These are phyloP conservation scores for Butyriboletus appendiculatus DNA, from an alignment of 1,284 basidiomycete species.

Conservation along the genomic window DNA sequence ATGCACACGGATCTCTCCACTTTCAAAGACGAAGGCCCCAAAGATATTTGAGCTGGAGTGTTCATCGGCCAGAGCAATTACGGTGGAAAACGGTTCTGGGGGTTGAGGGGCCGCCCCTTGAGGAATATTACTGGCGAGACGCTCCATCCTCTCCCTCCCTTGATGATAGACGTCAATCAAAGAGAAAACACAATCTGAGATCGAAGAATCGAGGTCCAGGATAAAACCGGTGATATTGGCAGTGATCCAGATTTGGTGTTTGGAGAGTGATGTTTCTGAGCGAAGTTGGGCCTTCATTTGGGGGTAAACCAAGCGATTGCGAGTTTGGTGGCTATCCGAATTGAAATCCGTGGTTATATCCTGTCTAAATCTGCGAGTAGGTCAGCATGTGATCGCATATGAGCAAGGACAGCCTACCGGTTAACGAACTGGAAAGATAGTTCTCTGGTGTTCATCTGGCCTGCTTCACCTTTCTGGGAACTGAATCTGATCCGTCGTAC, in stretches of 20 bases:
- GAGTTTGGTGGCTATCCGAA: conserved; percentile 67
- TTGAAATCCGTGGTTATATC: conserved; percentile 68
- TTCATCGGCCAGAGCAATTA: conserved; percentile 11
- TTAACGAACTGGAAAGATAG: conserved; percentile 86
- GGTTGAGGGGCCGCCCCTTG: conserved; percentile 40
- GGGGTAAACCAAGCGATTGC: conserved; percentile 80
- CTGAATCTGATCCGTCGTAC: conserved; percentile 74
- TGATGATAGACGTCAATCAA: conserved; percentile 83
- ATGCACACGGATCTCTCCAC: conserved; percentile 75
- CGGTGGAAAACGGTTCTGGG: conserved; percentile 12
- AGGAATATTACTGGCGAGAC: conserved; percentile 53
- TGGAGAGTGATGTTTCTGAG: conserved; percentile 50
- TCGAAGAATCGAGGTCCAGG: conserved; percentile 80
- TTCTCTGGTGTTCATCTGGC: conserved; percentile 68
- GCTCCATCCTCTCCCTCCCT: conserved; percentile 77
- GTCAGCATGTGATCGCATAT: conserved; percentile 10
- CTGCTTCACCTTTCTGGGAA: conserved; percentile 76
- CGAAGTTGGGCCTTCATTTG: conserved; percentile 78
- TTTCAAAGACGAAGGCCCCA: conserved; percentile 76
- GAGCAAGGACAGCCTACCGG: conserved; percentile 45
- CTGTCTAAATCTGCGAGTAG: conserved; percentile 68
- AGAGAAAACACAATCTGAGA: conserved; percentile 79
- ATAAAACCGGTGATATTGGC: conserved; percentile 87
- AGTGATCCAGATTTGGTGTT: conserved; percentile 62
- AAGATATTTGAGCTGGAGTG: conserved; percentile 62